Base-by-base conservation (phyloP, 768 basidiomycete genomes). In the Pleurotus citrinopileatus region DNA sequence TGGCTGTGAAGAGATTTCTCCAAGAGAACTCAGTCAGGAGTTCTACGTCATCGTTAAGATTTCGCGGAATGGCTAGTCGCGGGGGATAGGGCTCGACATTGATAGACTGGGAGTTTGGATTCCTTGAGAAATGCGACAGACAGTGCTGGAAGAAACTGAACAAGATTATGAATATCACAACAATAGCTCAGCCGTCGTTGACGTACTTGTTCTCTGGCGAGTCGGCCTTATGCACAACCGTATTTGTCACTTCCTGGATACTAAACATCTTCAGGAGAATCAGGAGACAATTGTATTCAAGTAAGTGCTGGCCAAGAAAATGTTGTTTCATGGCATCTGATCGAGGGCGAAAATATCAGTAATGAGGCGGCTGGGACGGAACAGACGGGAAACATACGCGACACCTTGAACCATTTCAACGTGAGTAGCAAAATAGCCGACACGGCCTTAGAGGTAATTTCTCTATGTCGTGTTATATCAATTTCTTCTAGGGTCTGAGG, bases 311-410 rank as follows among this genome's bases (percentile, higher is more conserved):
- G n/a, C 94, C 94, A 20, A 99, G 78, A 67, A 98, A 94, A 68
- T 99, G 95, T 65, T 97, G 98, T 67, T 99, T 98, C 90, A 99
- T 95, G 17, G 89, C 85, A 71, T 98, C 96, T 98, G 60, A 13
- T 23, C 50, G 36, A 19, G n/a, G 53, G 34, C 32, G 47, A 23
- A 20, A 36, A 55, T 2, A 1, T 40, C 17, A 3, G 42, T 50
- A 26, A 57, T 19, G 27, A 25, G 42, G 1, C 40, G 46, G 15
- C 17, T 25, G 5, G 6, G 15, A 42, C 53, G 20, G 23, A 40
- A 19, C 15, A 36, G 46, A 44, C 19, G 42, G 53, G 36, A 12
- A 8, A 79, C 94, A 68, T 60, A 98, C 96, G 97, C 47, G 96
- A 98, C 20, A 90, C 91, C 70, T 98, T 98, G 78, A 98, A 96